Base-by-base conservation (phyloP, 2,329 filamentous ascomycete genomes). In the Pseudogymnoascus sp. region DNA sequence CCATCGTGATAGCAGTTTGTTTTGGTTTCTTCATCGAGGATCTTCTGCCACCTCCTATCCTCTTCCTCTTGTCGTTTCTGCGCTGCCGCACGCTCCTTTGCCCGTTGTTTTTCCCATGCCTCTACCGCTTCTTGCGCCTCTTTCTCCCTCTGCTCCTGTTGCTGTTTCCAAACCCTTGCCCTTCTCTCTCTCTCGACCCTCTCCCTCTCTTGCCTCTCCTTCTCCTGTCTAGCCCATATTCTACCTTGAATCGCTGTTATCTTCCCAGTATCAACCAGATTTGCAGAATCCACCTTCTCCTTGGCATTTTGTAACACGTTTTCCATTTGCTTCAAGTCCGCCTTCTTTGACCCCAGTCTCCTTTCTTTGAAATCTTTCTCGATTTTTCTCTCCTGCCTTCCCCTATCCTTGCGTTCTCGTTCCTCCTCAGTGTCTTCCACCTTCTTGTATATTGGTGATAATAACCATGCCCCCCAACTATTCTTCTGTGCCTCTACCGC, bases 281-380 rank as follows among this genome's bases (percentile, higher is more conserved):
- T 21, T 26, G 62, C 67, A 53, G 53, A 19, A 35, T 68, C 61
- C 1, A 67, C 31, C 15, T 64, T 59, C 31, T 63, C 59, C 15
- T 65, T 19, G 4, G 38, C 60, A 4, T 50, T 26, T 46, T 31
- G 63, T 21, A 68, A 33, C 11, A 59, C 21, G 7, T 4, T 42
- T 62, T 65, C 61, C 33, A 56, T 11, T 35, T 62, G 59, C 35
- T 37, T 67, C 63, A 75, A 65, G 1, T 70, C 62, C 26, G 59
- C 29, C 33, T 66, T 63, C 61, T 68, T 68, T 29, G 29, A 15
- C 17, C 62, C 63, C 31, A 75, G 35, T 59, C 65, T 63, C 37
- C 69, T 65, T 67, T 74, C 71, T 65, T 75, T 76, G 64, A 74
- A 67, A 61, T 73, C 68, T 63, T 70, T 75, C 63, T 70, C 69